These are phyloP conservation scores for Suillus americanus DNA, from an alignment of 768 basidiomycete species.

Conservation along the genomic window DNA sequence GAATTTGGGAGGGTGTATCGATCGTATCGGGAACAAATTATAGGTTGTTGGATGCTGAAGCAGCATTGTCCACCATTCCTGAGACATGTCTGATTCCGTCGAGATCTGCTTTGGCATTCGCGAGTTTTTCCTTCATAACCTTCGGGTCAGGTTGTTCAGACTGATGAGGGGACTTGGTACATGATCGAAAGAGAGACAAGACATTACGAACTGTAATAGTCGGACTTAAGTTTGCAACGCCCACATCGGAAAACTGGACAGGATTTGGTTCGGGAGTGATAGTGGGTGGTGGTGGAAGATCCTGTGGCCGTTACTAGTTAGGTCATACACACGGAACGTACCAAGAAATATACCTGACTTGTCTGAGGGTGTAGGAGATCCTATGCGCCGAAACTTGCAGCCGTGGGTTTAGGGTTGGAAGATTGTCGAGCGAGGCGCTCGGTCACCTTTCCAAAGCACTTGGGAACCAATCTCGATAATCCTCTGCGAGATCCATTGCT, in stretches of 20 bases:
- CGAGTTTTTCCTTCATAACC: not conserved
- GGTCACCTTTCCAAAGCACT: no score
- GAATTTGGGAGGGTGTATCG: no score
- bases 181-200: not conserved
- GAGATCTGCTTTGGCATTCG: not conserved
- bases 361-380: not conserved
- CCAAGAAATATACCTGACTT: not conserved
- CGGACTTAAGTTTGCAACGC: not conserved
- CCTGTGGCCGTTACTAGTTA: not conserved
- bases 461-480: no score
- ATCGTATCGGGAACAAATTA: not conserved
- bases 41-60: not conserved
- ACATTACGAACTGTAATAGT: not conserved
- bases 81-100: not conserved
- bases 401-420: not conserved
- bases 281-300: not conserved
- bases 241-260: not conserved
- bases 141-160: not conserved
- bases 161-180: not conserved
- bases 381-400: not conserved
- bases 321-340: not conserved
- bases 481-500: no score
- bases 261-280: not conserved
- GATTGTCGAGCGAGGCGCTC: not conserved
- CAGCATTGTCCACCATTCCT: no score